Base-by-base conservation (phyloP, 176 grass and related monocot species). In the Neostapfia colusana region DNA sequence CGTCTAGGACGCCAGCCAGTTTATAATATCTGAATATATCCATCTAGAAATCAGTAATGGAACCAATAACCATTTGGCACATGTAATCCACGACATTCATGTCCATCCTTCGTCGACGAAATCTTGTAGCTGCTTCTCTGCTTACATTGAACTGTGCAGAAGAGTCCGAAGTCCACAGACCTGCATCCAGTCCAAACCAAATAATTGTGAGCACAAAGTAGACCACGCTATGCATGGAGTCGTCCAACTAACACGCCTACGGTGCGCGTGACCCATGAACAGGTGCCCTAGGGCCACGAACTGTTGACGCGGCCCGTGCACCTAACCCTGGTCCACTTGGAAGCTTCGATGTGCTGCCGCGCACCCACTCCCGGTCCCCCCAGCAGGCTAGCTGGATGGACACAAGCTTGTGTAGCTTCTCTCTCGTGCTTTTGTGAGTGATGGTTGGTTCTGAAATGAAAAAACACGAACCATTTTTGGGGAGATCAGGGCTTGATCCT, bases 351-450 rank as follows among this genome's bases (percentile, higher is more conserved):
- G 11, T 10, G 34, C 80, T 66, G 36, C 23, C 11, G 35, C 13
- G 15, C 50, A 21, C 18, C 20, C 20, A 21, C 40, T 41, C 16
- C 27, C 42, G 42, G 42, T 6, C 8, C 42, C 72, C 70, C 70
- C 51, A 6, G 49, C 59, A 69, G 48, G 81, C 81, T 69, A 31
- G 63, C 81, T 76, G 63, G 54, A 23, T 76, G 63, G 54, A 23
- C 64, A 40, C 38, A 40, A 3, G n/a, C n/a, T n/a, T n/a, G n/a
- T n/a, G n/a, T n/a, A n/a, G n/a, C n/a, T n/a, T n/a, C n/a, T n/a
- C n/a, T n/a, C n/a, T n/a, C n/a, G n/a, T n/a, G n/a, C n/a, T n/a
- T n/a, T n/a, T n/a, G n/a, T n/a, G n/a, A n/a, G n/a, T n/a, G n/a
- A 31, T 31, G 31, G 31, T 31, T 31, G 31, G 31, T 31, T 1